Evolutionary conservation across 371 early-diverging fungal genomes (phyloP), one percentile per base, ranked within the genome.

Genomic region (Sporodiniella umbellata): DNA sequence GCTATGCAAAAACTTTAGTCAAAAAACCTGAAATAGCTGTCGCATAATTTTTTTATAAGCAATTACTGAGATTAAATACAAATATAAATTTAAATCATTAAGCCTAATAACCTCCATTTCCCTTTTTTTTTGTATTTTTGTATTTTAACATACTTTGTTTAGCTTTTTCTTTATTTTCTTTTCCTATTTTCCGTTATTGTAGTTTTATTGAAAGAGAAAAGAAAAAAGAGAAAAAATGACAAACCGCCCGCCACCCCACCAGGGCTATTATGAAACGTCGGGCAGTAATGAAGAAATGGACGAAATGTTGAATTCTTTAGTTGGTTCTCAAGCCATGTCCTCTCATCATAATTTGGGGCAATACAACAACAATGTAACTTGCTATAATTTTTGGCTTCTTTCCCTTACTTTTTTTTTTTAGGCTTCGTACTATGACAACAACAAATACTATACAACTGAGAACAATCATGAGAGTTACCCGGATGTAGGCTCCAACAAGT

Each of bases 1-100:
- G 82, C 33, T 71, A 71, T 48, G 68, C 68, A 26, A 64, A 64
- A 21, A 38, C 57, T 5, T 43, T 53, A 15, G 30, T 54, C 18
- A 25, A 53, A 30, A 54, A 55, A 35, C 8, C 35, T 4, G 35
- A 4, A 35, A 35, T 4, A 8, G 15, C n/a, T 35, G 10, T 31
- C 12, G 35, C 35, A 35, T 35, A 35, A 35, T 25, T 17, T 8
- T 21, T 4, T 19, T 33, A 21, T 37, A n/a, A n/a, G 24, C 25
- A 28, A 28, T 28, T 7, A 28, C 30, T 28, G 30, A 28, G 30
- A 28, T 28, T 28, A 28, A 28, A 28, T 10, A 28, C 10, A 10
- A 28, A 28, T 28, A 7, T 28, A 28, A 28, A 28, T 28, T 28
- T 28, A 28, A 28, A n/a, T n/a, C n/a, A n/a, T n/a, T n/a, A n/a